These are phyloP conservation scores for Gamarada debralockiae DNA, from an alignment of 495 filamentous ascomycete species.

Conservation along the genomic window DNA sequence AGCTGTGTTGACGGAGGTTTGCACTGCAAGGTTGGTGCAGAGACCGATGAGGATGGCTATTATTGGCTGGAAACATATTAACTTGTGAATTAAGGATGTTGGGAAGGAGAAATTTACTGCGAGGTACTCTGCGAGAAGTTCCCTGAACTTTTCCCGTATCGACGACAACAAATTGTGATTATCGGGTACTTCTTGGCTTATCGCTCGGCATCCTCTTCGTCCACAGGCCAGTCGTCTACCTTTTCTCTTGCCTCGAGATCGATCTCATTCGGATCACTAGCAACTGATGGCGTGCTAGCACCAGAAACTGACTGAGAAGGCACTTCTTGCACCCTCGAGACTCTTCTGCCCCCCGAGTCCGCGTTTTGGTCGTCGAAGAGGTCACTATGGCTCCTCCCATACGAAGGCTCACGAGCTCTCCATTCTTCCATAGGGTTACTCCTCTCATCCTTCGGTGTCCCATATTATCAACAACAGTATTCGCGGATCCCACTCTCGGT, in stretches of 20 bases:
- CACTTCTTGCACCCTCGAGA: not conserved
- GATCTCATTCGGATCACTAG: slow-evolving; percentile 9
- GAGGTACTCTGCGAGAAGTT: slow-evolving; percentile 45
- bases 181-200: slow-evolving; percentile 27
- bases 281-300: slow-evolving; percentile 2
- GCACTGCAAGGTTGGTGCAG: slow-evolving; percentile 44
- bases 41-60: slow-evolving; percentile 38
- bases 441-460: slow-evolving; percentile 10
- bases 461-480: not conserved
- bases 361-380: not conserved
- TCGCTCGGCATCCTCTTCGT: slow-evolving; percentile 36
- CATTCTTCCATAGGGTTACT: slow-evolving; percentile 13
- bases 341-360: not conserved
- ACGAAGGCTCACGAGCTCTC: not conserved
- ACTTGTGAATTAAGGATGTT: not conserved
- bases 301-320: not conserved
- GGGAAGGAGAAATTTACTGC: slow-evolving; percentile 32
- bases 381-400: not conserved
- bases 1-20: slow-evolving; percentile 30
- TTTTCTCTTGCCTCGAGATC: slow-evolving; percentile 25
- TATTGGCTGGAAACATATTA: slow-evolving; percentile 18
- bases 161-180: slow-evolving; percentile 49
- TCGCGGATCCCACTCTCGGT: not conserved
- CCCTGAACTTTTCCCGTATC: slow-evolving; percentile 43
- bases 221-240: slow-evolving; percentile 12